phyloP scores from a whole-genome alignment of 2,329 filamentous ascomycete genomes.

The Penicillium brevicompactum region DNA sequence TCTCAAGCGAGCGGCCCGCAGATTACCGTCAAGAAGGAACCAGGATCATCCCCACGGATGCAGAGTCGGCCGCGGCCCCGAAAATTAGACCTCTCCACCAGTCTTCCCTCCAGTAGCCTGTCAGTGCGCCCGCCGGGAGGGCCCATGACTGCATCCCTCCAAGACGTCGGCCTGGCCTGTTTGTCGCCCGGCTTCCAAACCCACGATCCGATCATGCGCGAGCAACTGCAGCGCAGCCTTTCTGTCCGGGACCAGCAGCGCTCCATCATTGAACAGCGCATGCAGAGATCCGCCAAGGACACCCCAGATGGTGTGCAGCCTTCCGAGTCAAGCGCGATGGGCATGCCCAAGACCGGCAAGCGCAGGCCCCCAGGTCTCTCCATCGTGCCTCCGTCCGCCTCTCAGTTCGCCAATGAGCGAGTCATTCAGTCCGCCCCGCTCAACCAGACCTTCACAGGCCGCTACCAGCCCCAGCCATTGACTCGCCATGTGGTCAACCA shows the following conservation, averaged over 20 bases:
- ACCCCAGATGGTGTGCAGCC: slow-evolving; percentile 65
- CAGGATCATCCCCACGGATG: slow-evolving; percentile 76
- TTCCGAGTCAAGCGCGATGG: slow-evolving; percentile 44
- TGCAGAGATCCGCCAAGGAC: slow-evolving; percentile 84
- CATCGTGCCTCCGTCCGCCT: slow-evolving; percentile 90
- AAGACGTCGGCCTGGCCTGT: slow-evolving; percentile 91
- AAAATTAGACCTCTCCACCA: slow-evolving; percentile 49
- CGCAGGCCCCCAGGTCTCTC: slow-evolving; percentile 78
- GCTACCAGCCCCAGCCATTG: slow-evolving; percentile 74
- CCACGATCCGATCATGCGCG: slow-evolving; percentile 93
- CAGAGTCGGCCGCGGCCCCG: slow-evolving; percentile 49
- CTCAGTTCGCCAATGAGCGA: slow-evolving; percentile 89
- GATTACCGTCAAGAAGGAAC: slow-evolving; percentile 96
- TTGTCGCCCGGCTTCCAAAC: slow-evolving; percentile 95
- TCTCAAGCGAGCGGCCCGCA: slow-evolving; percentile 62
- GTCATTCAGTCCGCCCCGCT: slow-evolving; percentile 96
- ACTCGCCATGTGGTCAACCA: slow-evolving; percentile 80
- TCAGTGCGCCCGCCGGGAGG: slow-evolving; percentile 68
- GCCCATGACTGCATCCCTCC: slow-evolving; percentile 76
- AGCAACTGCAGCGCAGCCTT: slow-evolving; percentile 91
- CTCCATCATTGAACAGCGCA: slow-evolving; percentile 87
- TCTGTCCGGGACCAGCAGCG: slow-evolving; percentile 92
- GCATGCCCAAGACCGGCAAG: slow-evolving; percentile 41
- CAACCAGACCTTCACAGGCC: slow-evolving; percentile 91
- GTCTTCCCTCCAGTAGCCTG: slow-evolving; percentile 48